A percentile compares a stretch with the other conserved stretches of the same genome.
These are phyloP conservation scores for Sclerotinia sclerotiorum DNA, from an alignment of 2,329 filamentous ascomycete species.

Conservation along the genomic window DNA sequence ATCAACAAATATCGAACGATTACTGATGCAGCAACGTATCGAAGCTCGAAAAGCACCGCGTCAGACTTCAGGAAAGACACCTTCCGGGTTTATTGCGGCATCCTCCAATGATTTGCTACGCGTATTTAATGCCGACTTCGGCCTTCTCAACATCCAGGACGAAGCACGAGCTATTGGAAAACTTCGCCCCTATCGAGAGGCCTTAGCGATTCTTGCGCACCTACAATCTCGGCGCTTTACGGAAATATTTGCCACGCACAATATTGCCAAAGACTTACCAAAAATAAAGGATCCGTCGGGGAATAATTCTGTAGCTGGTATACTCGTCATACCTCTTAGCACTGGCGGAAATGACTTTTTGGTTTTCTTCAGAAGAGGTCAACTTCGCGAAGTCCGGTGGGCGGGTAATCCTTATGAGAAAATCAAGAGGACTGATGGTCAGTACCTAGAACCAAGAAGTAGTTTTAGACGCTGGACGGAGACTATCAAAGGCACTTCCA, in stretches of 20 bases:
- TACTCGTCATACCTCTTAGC: conserved; percentile 80
- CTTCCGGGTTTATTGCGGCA: conserved; percentile 29
- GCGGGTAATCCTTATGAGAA: conserved; percentile 86
- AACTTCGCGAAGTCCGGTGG: conserved; percentile 73
- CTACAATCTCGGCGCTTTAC: conserved; percentile 72
- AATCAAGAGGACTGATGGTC: conserved; percentile 64
- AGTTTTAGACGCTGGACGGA: conserved; percentile 83
- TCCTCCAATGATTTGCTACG: conserved; percentile 30
- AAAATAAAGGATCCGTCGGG: conserved; percentile 78
- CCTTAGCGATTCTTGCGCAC: conserved; percentile 81
- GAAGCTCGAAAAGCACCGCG: conserved; percentile 27
- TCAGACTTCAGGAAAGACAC: conserved; percentile 20
- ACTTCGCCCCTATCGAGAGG: conserved; percentile 77
- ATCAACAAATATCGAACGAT: conserved; percentile 46
- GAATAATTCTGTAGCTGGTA: conserved; percentile 74
- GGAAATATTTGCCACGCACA: conserved; percentile 74
- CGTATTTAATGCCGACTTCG: conserved; percentile 42
- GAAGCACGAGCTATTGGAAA: conserved; percentile 84
- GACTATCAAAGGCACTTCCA: conserved; percentile 70
- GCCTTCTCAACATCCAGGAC: conserved; percentile 82
- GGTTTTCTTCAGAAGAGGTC: conserved; percentile 81
- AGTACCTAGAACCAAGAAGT: conserved; percentile 72
- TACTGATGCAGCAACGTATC: conserved; percentile 26
- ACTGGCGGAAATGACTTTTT: conserved; percentile 79
- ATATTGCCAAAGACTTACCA: conserved; percentile 73